These are phyloP conservation scores for Chrysanthemum makinoi DNA, from an alignment of 129 eudicot species.

Conservation along the genomic window DNA sequence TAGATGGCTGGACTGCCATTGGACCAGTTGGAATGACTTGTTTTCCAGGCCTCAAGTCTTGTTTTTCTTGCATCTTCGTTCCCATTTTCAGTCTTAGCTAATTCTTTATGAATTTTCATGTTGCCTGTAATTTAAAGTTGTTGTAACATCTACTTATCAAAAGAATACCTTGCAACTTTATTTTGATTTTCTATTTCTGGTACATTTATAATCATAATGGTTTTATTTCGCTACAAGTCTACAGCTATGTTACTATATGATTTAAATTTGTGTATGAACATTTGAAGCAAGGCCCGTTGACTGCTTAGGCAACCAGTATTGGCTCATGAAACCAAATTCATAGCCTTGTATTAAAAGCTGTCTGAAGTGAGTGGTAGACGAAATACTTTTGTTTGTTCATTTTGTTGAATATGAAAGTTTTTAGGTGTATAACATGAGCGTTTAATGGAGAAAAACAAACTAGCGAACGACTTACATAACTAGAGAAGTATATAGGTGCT, in stretches of 20 bases:
- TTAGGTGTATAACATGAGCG: not conserved
- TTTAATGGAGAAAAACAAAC: not conserved
- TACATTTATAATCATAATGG: too few relatives aligned
- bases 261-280: not conserved
- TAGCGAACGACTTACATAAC: too few relatives aligned
- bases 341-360: too few relatives aligned
- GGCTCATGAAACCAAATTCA: not conserved
- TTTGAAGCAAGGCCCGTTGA: not conserved
- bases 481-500: not conserved
- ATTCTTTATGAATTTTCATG: constrained; percentile 25
- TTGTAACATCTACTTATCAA: constrained; percentile 38
- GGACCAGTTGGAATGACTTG: constrained; percentile 31
- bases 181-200: constrained; percentile 17
- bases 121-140: constrained; percentile 34
- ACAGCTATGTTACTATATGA: not conserved
- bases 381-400: too few relatives aligned
- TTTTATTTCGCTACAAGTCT: too few relatives aligned
- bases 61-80: constrained; percentile 13
- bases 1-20: constrained; percentile 26
- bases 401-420: too few relatives aligned
- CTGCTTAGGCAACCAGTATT: not conserved
- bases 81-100: constrained; percentile 4
- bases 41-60: constrained; percentile 26
- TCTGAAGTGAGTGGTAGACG: too few relatives aligned
- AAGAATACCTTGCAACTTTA: constrained; percentile 29